Evolutionary conservation across 169 alveolate genomes (phyloP), one percentile per base, ranked within the genome.

Genomic region (Sarcocystis neurona): DNA sequence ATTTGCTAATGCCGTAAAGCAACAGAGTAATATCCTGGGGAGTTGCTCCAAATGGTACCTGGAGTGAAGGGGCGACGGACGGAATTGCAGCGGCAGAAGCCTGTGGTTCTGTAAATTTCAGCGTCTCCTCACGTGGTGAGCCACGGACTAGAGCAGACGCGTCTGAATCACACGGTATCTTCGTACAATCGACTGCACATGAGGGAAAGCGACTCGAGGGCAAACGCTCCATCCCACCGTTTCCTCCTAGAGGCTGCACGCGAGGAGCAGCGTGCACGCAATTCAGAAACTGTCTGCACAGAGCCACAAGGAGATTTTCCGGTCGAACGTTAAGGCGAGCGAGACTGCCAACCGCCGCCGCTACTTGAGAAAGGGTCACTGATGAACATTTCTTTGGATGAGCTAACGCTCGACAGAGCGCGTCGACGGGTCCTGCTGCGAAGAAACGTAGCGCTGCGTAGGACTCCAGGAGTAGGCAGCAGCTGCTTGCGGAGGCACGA

Each of bases 391-490:
- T 32, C 34, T 2, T 15, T n/a, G 1, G 18, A 30, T 56, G 47
- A 12, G 12, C 66, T 39, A 72, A 32, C 82, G 10, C 43, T 1
- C 18, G 34, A 18, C 82, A 72, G 12, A 72, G 56, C 10, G 82
- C 82, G 6, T 20, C 34, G 1, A 72, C 34, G 10, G 82, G 34
- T 37, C 23, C 56, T 39, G 34, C 82, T 2, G 82, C 6, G 0
- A 23, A 27, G 32, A 72, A 37, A 34, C 82, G 1, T 2, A 39
- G 82, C 23, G 56, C 82, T 0, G 82, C 82, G 56, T 39, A 72
- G 58, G 82, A 48, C 58, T 72, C 82, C 30, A 72, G 56, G 8
- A 72, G 82, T 27, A 72, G 23, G 6, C 47, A 6, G 82, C 82
- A 72, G 32, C 58, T 72, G 15, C 56, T 30, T 8, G 82, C 43